A percentile compares a stretch with the other conserved stretches of the same genome.
Evolutionary conservation across 345 rosid genomes (phyloP).

Genomic region (Salix arbutifolia): DNA sequence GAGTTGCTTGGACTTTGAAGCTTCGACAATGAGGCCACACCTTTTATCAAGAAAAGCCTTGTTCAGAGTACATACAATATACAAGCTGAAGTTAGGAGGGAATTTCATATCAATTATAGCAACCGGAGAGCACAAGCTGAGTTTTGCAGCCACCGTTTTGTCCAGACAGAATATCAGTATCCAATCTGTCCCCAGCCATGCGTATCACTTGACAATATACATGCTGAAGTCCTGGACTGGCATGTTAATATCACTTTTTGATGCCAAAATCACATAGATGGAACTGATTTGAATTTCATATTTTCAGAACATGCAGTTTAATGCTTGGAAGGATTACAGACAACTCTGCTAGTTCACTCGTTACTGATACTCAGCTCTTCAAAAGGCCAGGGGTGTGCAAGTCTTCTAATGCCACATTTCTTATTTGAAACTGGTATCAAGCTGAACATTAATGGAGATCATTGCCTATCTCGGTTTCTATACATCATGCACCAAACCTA

Average conservation of each 20-base stretch:
- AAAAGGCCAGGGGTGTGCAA: neutral
- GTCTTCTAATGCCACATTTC: neutral
- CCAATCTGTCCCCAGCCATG: slow-evolving; percentile 37
- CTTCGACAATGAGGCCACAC: slow-evolving; percentile 26
- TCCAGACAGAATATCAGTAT: slow-evolving; percentile 33
- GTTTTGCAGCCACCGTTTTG: slow-evolving; percentile 37
- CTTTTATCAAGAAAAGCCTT: slow-evolving; percentile 2
- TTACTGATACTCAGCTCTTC: neutral
- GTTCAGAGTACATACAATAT: neutral
- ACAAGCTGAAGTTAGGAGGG: neutral
- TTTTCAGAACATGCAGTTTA: neutral
- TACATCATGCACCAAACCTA: neutral
- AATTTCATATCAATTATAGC: neutral
- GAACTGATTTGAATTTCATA: neutral
- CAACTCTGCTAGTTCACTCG: neutral
- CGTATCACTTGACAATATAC: slow-evolving; percentile 30
- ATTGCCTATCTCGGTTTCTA: neutral
- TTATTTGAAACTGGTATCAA: neutral
- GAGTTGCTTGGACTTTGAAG: slow-evolving; percentile 23
- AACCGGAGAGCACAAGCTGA: slow-evolving; percentile 32
- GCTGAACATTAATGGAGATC: neutral
- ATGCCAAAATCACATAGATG: neutral
- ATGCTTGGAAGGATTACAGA: neutral
- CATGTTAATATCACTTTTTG: neutral
- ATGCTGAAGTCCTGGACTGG: neutral